These are phyloP conservation scores for Solanum paucissectum DNA, from an alignment of 257 asterid genomes.

Conservation along the genomic window DNA sequence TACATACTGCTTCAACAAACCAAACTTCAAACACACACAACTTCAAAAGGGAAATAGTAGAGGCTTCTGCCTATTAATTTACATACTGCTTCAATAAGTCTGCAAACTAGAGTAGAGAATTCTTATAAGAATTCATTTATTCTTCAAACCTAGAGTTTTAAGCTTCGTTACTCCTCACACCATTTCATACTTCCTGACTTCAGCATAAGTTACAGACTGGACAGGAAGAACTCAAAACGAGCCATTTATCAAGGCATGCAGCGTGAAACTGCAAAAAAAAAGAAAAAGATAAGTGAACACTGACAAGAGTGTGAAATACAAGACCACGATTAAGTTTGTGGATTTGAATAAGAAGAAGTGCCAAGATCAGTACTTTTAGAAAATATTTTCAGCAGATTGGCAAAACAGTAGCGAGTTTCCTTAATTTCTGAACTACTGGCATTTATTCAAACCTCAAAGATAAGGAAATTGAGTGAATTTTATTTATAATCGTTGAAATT, in stretches of 20 bases:
- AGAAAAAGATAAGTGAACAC: not conserved
- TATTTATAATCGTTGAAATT: not conserved
- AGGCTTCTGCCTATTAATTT: not conserved
- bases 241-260: not conserved
- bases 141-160: not conserved
- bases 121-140: not conserved
- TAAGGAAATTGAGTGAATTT: not conserved
- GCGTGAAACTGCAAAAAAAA: not conserved
- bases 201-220: not conserved
- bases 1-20: not conserved
- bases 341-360: not conserved
- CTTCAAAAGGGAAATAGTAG: not conserved
- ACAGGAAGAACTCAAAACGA: not conserved
- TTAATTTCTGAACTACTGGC: not conserved
- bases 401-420: not conserved
- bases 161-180: not conserved
- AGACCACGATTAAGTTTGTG: not conserved
- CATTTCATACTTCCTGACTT: not conserved
- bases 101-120: not conserved
- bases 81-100: not conserved
- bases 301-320: not conserved
- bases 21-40: not conserved
- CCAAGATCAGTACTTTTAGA: not conserved
- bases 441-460: not conserved
- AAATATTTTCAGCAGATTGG: not conserved